phyloP scores from a whole-genome alignment of 2,329 filamentous ascomycete species.

The Xylariales sp. region DNA sequence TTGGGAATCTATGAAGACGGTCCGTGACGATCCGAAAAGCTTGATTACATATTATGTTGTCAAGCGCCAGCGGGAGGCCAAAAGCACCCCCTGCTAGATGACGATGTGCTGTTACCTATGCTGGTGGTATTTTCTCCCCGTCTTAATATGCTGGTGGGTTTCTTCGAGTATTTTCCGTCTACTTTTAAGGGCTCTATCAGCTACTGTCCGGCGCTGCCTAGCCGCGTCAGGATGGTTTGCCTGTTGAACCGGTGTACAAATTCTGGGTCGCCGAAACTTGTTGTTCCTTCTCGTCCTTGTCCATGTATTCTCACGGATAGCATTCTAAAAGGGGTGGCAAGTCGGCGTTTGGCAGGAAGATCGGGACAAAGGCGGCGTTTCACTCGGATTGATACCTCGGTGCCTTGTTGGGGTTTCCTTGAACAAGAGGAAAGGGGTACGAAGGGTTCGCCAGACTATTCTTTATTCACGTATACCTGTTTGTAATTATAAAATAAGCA shows the following conservation, averaged over 20 bases:
- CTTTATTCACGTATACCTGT: slow-evolving; percentile 20
- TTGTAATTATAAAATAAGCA: slow-evolving; percentile 35
- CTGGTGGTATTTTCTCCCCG: slow-evolving; percentile 25
- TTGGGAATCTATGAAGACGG: slow-evolving; percentile 73
- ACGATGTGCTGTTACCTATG: slow-evolving; percentile 25
- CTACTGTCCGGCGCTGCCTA: not conserved
- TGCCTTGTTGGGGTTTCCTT: slow-evolving; percentile 15
- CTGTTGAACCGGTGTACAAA: slow-evolving; percentile 7
- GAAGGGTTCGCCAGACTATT: not conserved
- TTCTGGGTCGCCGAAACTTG: not conserved
- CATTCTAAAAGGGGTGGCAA: slow-evolving; percentile 17
- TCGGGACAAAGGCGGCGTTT: slow-evolving; percentile 24
- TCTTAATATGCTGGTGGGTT: slow-evolving; percentile 19
- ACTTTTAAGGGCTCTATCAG: not conserved
- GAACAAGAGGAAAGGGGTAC: not conserved
- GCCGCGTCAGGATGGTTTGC: not conserved
- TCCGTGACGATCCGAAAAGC: slow-evolving; percentile 79
- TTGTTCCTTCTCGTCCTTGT: slow-evolving; percentile 14
- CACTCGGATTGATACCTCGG: slow-evolving; percentile 23
- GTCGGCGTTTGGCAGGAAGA: slow-evolving; percentile 26
- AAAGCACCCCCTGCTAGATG: slow-evolving; percentile 34
- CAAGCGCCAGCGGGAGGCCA: slow-evolving; percentile 70
- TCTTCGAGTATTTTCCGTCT: slow-evolving; percentile 6
- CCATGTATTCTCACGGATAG: slow-evolving; percentile 7
- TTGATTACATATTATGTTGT: slow-evolving; percentile 86